Conservation (phyloP, 768 basidiomycete species). For the Rubroboletus satanas region DNA sequence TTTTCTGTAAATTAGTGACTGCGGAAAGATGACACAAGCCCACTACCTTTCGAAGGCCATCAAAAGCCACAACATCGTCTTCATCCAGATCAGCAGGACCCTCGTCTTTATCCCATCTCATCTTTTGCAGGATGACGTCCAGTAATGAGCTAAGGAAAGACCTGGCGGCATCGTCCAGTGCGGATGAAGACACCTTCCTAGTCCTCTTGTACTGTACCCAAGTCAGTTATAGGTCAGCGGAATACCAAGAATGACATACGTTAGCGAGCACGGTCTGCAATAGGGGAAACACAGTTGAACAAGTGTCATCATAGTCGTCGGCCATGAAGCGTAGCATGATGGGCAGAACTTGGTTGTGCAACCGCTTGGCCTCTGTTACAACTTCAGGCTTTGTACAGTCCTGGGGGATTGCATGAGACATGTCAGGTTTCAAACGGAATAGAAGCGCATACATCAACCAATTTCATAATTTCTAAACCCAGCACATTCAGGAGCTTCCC, state of each 20-base stretch:
- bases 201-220: slow-evolving; percentile 72
- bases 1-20: slow-evolving; percentile 31
- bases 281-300: slow-evolving; percentile 78
- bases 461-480: slow-evolving; percentile 78
- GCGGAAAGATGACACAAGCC: slow-evolving; percentile 12
- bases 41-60: slow-evolving; percentile 75
- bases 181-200: slow-evolving; percentile 56
- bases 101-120: slow-evolving; percentile 86
- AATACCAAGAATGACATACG: slow-evolving; percentile 41
- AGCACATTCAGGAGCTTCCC: slow-evolving; percentile 79
- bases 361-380: slow-evolving; percentile 56
- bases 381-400: slow-evolving; percentile 58
- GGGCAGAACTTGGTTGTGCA: slow-evolving; percentile 69
- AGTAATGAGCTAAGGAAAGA: slow-evolving; percentile 77
- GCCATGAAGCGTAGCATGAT: slow-evolving; percentile 85
- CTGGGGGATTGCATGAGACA: slow-evolving; percentile 33
- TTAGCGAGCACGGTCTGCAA: slow-evolving; percentile 68
- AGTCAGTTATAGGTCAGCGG: slow-evolving; percentile 1
- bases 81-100: slow-evolving; percentile 83
- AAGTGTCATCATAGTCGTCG: slow-evolving; percentile 88
- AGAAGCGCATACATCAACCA: slow-evolving; percentile 60
- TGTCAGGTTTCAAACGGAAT: not conserved
- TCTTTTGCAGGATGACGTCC: slow-evolving; percentile 74
- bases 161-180: slow-evolving; percentile 62
- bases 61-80: slow-evolving; percentile 80